Conservation (phyloP, 257 asterid genomes). For the Mitragyna speciosa region DNA sequence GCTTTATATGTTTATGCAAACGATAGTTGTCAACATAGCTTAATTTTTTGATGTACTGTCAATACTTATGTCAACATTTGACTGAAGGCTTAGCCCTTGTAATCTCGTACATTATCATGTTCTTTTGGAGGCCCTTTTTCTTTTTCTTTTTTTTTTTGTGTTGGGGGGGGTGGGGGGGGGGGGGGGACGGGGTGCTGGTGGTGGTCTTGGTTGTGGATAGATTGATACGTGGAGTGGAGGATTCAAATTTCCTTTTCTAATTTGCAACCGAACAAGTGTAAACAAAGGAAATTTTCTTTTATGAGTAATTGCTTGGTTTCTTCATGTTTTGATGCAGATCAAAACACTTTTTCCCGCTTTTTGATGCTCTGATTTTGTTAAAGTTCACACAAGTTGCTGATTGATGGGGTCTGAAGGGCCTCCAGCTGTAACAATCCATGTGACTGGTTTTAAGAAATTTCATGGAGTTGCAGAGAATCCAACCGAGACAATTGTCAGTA, state of each 20-base stretch:
- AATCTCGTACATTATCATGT: neutral
- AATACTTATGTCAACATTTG: neutral
- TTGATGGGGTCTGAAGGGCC: slow-evolving; percentile 98
- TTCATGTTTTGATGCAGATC: slow-evolving; percentile 18
- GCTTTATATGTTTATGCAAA: neutral
- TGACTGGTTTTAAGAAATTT: slow-evolving; percentile 88
- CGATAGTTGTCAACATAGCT: neutral
- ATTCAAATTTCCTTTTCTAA: neutral
- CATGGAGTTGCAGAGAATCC: slow-evolving; percentile 97
- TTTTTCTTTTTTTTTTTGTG: too few species aligned
- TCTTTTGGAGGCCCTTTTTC: neutral
- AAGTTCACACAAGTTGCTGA: slow-evolving; percentile 27
- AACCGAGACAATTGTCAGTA: slow-evolving; percentile 77
- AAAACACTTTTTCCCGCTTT: slow-evolving; percentile 1
- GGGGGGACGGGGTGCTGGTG: too few species aligned
- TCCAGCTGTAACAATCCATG: slow-evolving; percentile 76
- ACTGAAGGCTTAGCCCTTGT: neutral
- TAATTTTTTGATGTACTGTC: neutral
- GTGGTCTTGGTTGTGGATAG: neutral
- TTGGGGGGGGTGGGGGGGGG: too few species aligned
- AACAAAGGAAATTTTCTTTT: neutral
- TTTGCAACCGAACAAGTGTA: neutral
- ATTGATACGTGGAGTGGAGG: neutral
- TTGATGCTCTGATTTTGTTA: slow-evolving; percentile 34
- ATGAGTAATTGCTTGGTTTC: neutral